Evolutionary conservation across 2,329 filamentous ascomycete genomes (phyloP).

Genomic region (Akanthomyces muscarius): DNA sequence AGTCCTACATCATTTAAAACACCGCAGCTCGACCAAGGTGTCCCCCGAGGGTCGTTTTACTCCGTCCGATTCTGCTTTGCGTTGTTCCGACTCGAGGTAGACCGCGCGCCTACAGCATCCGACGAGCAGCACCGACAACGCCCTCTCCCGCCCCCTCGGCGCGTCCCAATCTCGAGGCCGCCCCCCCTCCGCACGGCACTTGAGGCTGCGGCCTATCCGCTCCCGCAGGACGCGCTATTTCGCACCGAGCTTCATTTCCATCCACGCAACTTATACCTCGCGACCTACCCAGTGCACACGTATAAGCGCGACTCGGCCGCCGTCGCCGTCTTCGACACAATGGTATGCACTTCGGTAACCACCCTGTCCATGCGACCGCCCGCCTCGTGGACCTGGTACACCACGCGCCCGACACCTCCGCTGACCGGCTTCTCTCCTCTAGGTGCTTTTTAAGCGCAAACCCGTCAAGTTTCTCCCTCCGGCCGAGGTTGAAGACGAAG

Average conservation of each 20-base stretch:
- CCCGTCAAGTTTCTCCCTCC: constrained; percentile 77
- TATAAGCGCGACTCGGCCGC: constrained; percentile 6
- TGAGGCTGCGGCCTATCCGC: neutral
- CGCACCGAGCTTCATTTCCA: neutral
- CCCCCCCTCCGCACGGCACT: constrained; percentile 8
- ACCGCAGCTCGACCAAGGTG: neutral
- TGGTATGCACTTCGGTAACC: neutral
- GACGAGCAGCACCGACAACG: neutral
- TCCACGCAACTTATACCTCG: neutral
- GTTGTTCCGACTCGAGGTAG: neutral
- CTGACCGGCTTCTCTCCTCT: constrained; percentile 17
- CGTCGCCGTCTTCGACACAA: neutral
- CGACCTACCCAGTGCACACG: neutral
- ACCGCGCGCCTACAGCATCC: neutral
- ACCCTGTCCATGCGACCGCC: neutral
- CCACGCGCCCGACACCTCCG: neutral
- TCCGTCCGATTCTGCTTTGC: neutral
- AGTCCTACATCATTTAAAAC: constrained; percentile 5
- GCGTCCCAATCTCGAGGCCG: neutral
- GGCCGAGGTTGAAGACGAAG: constrained; percentile 72
- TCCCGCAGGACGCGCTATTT: constrained; percentile 1
- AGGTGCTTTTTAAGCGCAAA: constrained; percentile 97
- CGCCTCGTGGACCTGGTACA: neutral
- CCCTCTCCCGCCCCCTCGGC: neutral
- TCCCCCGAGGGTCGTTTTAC: neutral